Evolutionary conservation across 2,329 filamentous ascomycete species (phyloP).

Genomic region (Fusarium annulatum): DNA sequence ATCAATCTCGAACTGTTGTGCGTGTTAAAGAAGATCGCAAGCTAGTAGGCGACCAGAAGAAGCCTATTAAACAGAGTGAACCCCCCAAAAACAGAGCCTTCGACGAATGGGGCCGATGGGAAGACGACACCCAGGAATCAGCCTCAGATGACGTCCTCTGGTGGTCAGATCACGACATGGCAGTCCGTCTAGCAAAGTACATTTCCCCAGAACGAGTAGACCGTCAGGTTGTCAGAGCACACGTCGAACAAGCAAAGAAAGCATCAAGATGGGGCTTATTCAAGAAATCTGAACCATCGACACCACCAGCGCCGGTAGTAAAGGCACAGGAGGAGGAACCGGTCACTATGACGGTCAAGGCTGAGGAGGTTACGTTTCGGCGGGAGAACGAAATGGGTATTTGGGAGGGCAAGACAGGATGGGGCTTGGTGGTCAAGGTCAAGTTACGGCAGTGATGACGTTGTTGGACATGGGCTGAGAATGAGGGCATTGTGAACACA

Average conservation of each 20-base stretch:
- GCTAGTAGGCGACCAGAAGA: slow-evolving; percentile 15
- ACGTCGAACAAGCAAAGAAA: slow-evolving; percentile 49
- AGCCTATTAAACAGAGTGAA: background rate
- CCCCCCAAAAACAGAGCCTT: slow-evolving; percentile 47
- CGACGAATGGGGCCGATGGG: slow-evolving; percentile 60
- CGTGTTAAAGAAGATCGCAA: slow-evolving; percentile 43
- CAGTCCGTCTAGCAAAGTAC: slow-evolving; percentile 56
- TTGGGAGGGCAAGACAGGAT: slow-evolving; percentile 62
- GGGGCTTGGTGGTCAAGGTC: slow-evolving; percentile 60
- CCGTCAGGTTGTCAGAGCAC: slow-evolving; percentile 46
- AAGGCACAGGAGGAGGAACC: slow-evolving; percentile 32
- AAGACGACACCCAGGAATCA: slow-evolving; percentile 34
- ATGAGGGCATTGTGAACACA: background rate
- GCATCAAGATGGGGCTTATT: slow-evolving; percentile 50
- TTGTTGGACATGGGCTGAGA: background rate
- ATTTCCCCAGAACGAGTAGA: slow-evolving; percentile 53
- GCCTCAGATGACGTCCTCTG: slow-evolving; percentile 48
- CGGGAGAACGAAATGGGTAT: slow-evolving; percentile 63
- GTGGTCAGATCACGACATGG: slow-evolving; percentile 61
- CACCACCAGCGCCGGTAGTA: slow-evolving; percentile 7
- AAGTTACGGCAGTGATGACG: slow-evolving; percentile 30
- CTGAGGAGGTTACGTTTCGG: slow-evolving; percentile 63
- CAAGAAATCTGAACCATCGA: slow-evolving; percentile 37
- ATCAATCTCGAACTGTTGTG: slow-evolving; percentile 47
- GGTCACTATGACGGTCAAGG: slow-evolving; percentile 55